Evolutionary conservation across 2,329 filamentous ascomycete species (phyloP).

Genomic region (Microdochium nivale): DNA sequence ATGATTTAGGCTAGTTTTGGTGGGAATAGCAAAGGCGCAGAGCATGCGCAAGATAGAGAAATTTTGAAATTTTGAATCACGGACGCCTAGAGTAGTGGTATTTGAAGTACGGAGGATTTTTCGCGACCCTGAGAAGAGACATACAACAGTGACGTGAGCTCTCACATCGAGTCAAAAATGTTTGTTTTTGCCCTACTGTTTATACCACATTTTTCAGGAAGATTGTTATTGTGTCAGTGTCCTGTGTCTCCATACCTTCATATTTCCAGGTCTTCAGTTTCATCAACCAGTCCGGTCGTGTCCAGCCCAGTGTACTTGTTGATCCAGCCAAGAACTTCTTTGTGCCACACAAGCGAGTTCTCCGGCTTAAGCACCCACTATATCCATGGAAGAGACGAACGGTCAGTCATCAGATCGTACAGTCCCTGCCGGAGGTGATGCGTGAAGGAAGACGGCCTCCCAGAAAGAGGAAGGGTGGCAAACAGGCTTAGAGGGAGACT

Average conservation of each 20-base stretch:
- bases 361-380: slow-evolving; percentile 84
- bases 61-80: too few relatives aligned
- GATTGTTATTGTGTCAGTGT: neutral
- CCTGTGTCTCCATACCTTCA: neutral
- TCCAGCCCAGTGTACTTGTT: slow-evolving; percentile 49
- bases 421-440: too few relatives aligned
- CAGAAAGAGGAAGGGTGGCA: slow-evolving; percentile 42
- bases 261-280: slow-evolving; percentile 10
- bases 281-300: slow-evolving; percentile 12
- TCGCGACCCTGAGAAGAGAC: too few relatives aligned
- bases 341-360: slow-evolving; percentile 86
- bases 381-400: neutral
- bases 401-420: neutral
- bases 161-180: too few relatives aligned
- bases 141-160: too few relatives aligned
- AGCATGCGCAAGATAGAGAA: too few relatives aligned
- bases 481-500: slow-evolving; percentile 30
- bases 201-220: neutral
- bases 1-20: neutral
- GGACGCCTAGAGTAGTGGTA: too few relatives aligned
- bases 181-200: neutral
- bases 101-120: too few relatives aligned
- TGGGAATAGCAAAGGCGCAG: neutral
- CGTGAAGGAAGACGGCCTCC: slow-evolving; percentile 5
- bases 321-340: slow-evolving; percentile 72